These are phyloP conservation scores for Postia placenta DNA, from an alignment of 768 basidiomycete species.

Conservation along the genomic window DNA sequence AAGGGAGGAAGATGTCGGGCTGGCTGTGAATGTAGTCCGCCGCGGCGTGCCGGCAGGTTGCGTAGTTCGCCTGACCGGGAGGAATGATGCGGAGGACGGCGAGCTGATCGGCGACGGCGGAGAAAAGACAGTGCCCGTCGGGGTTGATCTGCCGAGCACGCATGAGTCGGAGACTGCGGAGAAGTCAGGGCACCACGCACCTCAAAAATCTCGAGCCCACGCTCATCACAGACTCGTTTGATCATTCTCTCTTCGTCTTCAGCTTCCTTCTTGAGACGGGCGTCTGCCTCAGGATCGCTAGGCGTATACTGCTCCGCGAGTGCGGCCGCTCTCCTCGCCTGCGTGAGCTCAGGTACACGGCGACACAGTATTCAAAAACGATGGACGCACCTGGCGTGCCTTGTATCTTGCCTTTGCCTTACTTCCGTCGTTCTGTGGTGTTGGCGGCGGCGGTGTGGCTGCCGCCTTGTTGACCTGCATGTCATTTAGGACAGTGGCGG, in stretches of 20 bases:
- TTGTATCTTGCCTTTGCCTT: constrained; percentile 56
- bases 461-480: constrained; percentile 33
- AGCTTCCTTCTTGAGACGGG: constrained; percentile 55
- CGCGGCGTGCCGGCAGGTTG: constrained; percentile 58
- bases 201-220: constrained; percentile 62
- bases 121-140: constrained; percentile 95
- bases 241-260: constrained; percentile 66
- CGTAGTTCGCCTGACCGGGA: constrained; percentile 50
- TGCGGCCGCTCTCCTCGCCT: constrained; percentile 72
- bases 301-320: constrained; percentile 47
- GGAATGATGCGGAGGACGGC: constrained; percentile 63
- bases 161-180: not conserved
- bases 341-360: not conserved
- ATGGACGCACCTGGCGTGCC: constrained; percentile 56
- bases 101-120: constrained; percentile 91
- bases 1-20: constrained; percentile 88
- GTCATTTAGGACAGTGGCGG: constrained; percentile 42
- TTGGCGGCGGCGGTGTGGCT: constrained; percentile 13
- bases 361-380: not conserved
- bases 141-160: constrained; percentile 63
- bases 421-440: constrained; percentile 41
- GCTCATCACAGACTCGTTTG: constrained; percentile 53
- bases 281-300: constrained; percentile 54
- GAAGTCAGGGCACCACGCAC: constrained; percentile 26
- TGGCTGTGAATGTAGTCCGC: constrained; percentile 78